Evolutionary conservation across 345 rosid genomes (phyloP).

Genomic region (Rhizophora mangle): DNA sequence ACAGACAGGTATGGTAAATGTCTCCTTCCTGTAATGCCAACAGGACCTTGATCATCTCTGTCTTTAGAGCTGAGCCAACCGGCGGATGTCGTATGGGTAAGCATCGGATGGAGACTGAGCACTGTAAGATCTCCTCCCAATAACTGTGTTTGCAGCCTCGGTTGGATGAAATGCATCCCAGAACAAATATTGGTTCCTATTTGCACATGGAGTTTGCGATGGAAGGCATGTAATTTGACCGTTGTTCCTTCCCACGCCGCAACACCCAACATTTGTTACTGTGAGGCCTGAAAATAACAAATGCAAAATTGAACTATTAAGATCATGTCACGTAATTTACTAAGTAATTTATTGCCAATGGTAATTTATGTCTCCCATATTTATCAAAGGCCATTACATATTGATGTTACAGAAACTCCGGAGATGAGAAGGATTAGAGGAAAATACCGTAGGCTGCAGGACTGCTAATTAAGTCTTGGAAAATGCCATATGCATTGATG

Average conservation of each 20-base stretch:
- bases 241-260: conserved; percentile 19
- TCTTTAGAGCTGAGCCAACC: conserved; percentile 3
- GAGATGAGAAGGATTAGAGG: not conserved
- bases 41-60: not conserved
- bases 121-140: conserved; percentile 15
- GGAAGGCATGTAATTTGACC: conserved; percentile 14
- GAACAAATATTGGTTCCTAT: conserved; percentile 11
- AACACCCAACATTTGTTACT: conserved; percentile 14
- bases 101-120: conserved; percentile 15
- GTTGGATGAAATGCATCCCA: conserved; percentile 21
- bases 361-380: too few relatives aligned
- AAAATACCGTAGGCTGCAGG: conserved; percentile 37
- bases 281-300: conserved; percentile 5
- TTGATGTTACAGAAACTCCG: not conserved
- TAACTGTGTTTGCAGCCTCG: conserved; percentile 13
- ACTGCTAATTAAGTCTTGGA: conserved; percentile 51
- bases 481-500: conserved; percentile 69
- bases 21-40: not conserved
- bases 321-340: not conserved
- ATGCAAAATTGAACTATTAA: not conserved
- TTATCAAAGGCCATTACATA: not conserved
- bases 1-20: too few relatives aligned
- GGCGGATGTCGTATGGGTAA: conserved; percentile 14
- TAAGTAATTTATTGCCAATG: too few relatives aligned
- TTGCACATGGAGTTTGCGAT: conserved; percentile 8